Conservation (phyloP, 202 grass and related monocot species). For the Carex arenaria region DNA sequence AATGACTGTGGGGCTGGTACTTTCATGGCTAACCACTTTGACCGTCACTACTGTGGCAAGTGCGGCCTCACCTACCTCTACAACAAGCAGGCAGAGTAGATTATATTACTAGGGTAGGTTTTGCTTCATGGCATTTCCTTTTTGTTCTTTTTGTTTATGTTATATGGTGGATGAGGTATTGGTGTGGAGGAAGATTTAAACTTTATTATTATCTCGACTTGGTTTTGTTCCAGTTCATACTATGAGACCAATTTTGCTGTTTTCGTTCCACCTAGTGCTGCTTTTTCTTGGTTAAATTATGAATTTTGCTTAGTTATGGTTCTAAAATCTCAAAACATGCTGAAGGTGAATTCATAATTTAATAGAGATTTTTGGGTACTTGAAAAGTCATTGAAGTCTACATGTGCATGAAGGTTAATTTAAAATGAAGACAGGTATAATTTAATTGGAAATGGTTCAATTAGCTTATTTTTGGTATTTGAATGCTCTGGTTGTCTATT, state of each 20-base stretch:
- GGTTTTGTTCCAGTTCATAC: not conserved
- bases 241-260: conserved; percentile 1
- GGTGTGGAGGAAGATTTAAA: not conserved
- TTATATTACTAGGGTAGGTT: not conserved
- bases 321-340: not conserved
- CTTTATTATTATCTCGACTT: not conserved
- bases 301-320: not conserved
- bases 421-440: too few relatives aligned
- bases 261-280: not conserved
- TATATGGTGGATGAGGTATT: not conserved
- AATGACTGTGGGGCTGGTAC: conserved; percentile 72
- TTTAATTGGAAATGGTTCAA: too few relatives aligned
- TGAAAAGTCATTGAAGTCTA: too few relatives aligned
- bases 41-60: conserved; percentile 98
- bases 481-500: too few relatives aligned
- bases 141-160: not conserved
- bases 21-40: conserved; percentile 98
- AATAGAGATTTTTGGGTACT: too few relatives aligned
- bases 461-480: too few relatives aligned
- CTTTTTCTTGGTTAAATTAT: not conserved
- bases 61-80: conserved; percentile 97
- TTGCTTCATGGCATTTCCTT: not conserved
- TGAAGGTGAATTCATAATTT: not conserved
- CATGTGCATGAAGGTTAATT: too few relatives aligned
- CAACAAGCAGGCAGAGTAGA: conserved; percentile 40